Percentiles rank a stretch among this genome's conserved stretches.
Evolutionary conservation across 148 eudicot genomes (phyloP).

Genomic region (Fagopyrum tataricum): DNA sequence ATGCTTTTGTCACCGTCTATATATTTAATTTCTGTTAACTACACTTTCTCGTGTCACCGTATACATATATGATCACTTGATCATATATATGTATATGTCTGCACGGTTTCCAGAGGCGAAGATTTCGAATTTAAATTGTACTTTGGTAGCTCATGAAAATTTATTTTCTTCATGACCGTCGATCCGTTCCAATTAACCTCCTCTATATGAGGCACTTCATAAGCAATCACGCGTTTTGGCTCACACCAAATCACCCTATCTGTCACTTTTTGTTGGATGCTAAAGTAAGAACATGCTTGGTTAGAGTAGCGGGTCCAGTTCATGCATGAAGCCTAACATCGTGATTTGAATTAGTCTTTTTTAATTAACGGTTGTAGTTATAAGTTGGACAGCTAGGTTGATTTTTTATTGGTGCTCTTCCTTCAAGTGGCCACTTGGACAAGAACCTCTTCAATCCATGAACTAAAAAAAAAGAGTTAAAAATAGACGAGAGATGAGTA

Average conservation of each 20-base stretch:
- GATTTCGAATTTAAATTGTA: neutral
- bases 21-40: neutral
- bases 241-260: neutral
- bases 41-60: neutral
- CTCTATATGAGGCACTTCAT: neutral
- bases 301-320: neutral
- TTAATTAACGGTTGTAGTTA: neutral
- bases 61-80: neutral
- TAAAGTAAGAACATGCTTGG: neutral
- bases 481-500: too few relatives aligned
- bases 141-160: neutral
- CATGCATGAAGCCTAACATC: neutral
- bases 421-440: neutral
- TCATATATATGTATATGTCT: neutral
- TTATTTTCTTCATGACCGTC: neutral
- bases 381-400: constrained; percentile 1
- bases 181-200: neutral
- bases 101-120: neutral
- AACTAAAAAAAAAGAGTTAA: too few relatives aligned
- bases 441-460: neutral
- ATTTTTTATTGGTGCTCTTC: neutral
- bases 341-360: neutral
- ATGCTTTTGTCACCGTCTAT: neutral
- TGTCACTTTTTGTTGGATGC: neutral
- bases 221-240: neutral